Evolutionary conservation across 371 early-diverging fungal species (phyloP).

Genomic region (Funneliformis caledonium): DNA sequence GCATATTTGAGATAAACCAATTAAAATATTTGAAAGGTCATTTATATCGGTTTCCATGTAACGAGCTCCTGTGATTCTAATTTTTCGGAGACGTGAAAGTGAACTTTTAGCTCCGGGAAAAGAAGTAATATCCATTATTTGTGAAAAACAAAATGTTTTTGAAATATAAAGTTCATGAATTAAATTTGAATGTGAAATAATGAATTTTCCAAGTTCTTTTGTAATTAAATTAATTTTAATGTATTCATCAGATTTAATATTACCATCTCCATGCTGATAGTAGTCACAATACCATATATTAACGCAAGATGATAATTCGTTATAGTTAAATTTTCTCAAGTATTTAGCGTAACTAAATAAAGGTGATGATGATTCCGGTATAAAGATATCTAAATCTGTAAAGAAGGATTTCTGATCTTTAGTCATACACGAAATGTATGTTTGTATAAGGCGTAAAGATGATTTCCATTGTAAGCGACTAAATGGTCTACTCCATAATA

Average conservation of each 20-base stretch:
- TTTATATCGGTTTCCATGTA: not conserved
- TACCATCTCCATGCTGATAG: not conserved
- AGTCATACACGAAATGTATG: not conserved
- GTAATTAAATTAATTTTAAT: not conserved
- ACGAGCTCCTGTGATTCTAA: not conserved
- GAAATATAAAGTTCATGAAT: not conserved
- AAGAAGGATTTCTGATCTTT: not conserved
- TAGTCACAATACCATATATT: not conserved
- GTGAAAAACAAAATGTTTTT: not conserved
- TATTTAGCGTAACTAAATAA: slow-evolving; percentile 2
- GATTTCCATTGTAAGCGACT: not conserved
- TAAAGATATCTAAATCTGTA: not conserved
- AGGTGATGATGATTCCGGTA: not conserved
- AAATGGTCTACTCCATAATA: slow-evolving; percentile 32
- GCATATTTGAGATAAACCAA: not conserved
- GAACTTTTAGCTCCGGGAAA: not conserved
- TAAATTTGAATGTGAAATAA: not conserved
- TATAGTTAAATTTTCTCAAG: not conserved
- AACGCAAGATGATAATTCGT: not conserved
- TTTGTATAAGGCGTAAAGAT: not conserved
- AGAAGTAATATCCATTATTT: not conserved
- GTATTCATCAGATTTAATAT: too few relatives aligned
- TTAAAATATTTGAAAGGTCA: not conserved
- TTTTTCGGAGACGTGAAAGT: not conserved
- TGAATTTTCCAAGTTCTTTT: not conserved